phyloP scores from a whole-genome alignment of 768 basidiomycete genomes.

The Rhizopogon vinicolor region DNA sequence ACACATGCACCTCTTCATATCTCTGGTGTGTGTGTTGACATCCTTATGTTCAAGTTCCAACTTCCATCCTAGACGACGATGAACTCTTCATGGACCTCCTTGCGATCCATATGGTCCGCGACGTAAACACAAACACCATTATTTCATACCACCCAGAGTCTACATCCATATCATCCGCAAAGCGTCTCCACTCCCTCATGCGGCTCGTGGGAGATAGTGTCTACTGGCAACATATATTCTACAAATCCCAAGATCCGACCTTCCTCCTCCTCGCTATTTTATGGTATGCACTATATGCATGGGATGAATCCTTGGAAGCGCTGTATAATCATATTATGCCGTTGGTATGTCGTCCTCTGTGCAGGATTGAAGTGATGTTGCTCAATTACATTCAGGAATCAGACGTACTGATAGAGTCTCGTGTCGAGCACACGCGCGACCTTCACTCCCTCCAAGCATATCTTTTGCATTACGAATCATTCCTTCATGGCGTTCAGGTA shows the following conservation, averaged over 20 bases:
- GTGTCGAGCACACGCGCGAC: slow-evolving; percentile 43
- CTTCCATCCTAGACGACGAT: slow-evolving; percentile 10
- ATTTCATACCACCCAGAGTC: slow-evolving; percentile 26
- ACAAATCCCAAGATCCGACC: slow-evolving; percentile 40
- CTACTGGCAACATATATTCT: slow-evolving; percentile 25
- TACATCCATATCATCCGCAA: slow-evolving; percentile 19
- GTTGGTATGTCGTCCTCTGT: slow-evolving; percentile 33
- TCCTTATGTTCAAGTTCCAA: neutral
- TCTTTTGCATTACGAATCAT: slow-evolving; percentile 48
- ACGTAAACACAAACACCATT: slow-evolving; percentile 15
- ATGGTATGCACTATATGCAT: slow-evolving; percentile 59
- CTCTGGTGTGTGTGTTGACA: slow-evolving; percentile 21
- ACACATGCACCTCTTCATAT: slow-evolving; percentile 45
- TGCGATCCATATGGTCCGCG: slow-evolving; percentile 47
- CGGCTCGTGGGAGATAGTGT: slow-evolving; percentile 26
- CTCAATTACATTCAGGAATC: slow-evolving; percentile 39
- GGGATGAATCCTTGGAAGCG: slow-evolving; percentile 55
- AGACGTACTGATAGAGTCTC: slow-evolving; percentile 33
- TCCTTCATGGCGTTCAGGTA: slow-evolving; percentile 50
- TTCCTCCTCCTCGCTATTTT: slow-evolving; percentile 48
- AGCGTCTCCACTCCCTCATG: slow-evolving; percentile 23
- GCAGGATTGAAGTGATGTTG: neutral
- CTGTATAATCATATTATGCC: slow-evolving; percentile 46
- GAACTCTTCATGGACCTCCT: slow-evolving; percentile 40
- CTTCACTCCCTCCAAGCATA: slow-evolving; percentile 55